These are phyloP conservation scores for Fusarium compactum DNA, from an alignment of 2,329 filamentous ascomycete species.

Conservation along the genomic window DNA sequence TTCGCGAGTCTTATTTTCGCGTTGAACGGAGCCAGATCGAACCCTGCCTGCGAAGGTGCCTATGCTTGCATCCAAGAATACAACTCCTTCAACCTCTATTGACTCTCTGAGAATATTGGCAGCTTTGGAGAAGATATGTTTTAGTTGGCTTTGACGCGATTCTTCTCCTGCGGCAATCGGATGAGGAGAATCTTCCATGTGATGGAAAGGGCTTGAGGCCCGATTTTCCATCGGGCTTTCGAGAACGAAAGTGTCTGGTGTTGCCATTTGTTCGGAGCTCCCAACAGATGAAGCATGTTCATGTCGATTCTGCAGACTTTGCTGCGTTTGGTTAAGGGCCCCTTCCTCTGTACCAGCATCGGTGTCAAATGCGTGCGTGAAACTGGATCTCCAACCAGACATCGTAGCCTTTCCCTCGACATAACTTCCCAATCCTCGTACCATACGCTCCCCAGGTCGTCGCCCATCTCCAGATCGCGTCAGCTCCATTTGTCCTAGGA, in stretches of 20 bases:
- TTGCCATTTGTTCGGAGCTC: not conserved
- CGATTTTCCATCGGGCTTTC: slow-evolving; percentile 10
- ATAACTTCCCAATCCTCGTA: slow-evolving; percentile 54
- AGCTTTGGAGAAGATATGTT: slow-evolving; percentile 57
- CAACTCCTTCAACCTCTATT: slow-evolving; percentile 55
- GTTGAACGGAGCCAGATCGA: slow-evolving; percentile 1
- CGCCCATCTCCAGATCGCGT: slow-evolving; percentile 45
- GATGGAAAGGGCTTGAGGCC: not conserved
- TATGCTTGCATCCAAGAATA: slow-evolving; percentile 53
- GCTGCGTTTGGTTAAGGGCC: slow-evolving; percentile 19
- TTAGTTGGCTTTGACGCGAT: not conserved
- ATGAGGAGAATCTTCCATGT: not conserved
- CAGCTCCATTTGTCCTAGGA: slow-evolving; percentile 54
- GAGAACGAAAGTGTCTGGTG: slow-evolving; percentile 16
- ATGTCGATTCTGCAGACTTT: slow-evolving; percentile 15
- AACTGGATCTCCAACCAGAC: slow-evolving; percentile 31
- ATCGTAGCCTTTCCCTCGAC: slow-evolving; percentile 52
- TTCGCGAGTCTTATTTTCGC: not conserved
- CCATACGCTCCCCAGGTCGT: slow-evolving; percentile 53
- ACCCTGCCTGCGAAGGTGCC: slow-evolving; percentile 22
- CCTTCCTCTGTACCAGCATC: slow-evolving; percentile 20
- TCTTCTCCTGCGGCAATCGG: slow-evolving; percentile 5
- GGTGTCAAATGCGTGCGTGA: slow-evolving; percentile 18
- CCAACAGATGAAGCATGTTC: not conserved
- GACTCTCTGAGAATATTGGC: slow-evolving; percentile 59